Percentiles rank a stretch among this genome's conserved stretches.
These are phyloP conservation scores for Metarhizium guizhouense DNA, from an alignment of 2,329 filamentous ascomycete genomes.

Conservation along the genomic window DNA sequence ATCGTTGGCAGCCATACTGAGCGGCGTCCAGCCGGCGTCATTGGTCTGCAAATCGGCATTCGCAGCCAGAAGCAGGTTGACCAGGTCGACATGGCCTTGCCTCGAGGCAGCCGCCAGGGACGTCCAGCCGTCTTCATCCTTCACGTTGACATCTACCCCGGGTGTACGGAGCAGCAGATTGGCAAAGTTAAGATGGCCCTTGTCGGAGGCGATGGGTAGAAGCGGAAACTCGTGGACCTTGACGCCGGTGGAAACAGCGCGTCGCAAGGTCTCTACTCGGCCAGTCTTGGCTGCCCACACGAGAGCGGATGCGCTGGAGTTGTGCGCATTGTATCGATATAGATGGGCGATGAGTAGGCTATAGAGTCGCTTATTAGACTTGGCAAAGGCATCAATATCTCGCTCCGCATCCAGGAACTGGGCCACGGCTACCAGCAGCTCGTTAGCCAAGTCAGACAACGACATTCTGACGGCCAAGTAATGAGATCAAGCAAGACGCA, in stretches of 20 bases:
- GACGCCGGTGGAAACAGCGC: constrained; percentile 4
- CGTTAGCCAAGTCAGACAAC: constrained; percentile 6
- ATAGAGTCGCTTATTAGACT: constrained; percentile 3
- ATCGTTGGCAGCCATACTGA: constrained; percentile 8
- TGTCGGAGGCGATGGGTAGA: constrained; percentile 5
- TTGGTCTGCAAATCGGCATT: constrained; percentile 3
- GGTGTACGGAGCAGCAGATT: constrained; percentile 1
- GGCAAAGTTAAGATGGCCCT: not conserved
- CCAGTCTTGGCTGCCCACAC: constrained; percentile 6
- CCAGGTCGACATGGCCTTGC: constrained; percentile 3
- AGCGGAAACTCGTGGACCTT: not conserved
- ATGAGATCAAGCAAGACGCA: not conserved
- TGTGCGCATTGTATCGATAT: constrained; percentile 4
- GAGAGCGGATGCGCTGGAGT: not conserved
- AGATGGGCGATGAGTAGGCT: not conserved
- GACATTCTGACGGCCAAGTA: constrained; percentile 1
- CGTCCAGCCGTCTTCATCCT: constrained; percentile 5
- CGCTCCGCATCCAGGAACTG: not conserved
- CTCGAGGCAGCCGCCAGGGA: constrained; percentile 7
- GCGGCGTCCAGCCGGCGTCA: constrained; percentile 8
- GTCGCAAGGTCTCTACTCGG: constrained; percentile 1
- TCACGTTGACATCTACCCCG: constrained; percentile 2
- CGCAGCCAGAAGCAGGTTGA: constrained; percentile 4
- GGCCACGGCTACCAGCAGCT: constrained; percentile 4
- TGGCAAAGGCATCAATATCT: constrained; percentile 4